Evolutionary conservation across 1,139 yeast species (phyloP), one percentile per base, ranked within the genome.

Genomic region (Nakaseomyces kungkrabaensis): DNA sequence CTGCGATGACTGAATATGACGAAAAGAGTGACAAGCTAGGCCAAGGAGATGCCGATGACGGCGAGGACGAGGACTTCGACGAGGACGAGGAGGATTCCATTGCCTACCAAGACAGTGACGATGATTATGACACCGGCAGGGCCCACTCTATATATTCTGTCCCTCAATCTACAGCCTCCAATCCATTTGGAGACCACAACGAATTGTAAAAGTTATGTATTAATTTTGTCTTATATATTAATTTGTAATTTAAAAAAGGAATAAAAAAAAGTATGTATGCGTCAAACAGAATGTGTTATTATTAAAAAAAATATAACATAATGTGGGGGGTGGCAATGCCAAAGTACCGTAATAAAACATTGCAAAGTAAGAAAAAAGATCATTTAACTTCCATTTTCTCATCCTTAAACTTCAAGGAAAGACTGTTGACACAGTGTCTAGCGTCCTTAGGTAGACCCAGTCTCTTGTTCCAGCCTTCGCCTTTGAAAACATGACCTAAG

Each of bases 401-500:
- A 4, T 38, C 27, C 48, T 68, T 71, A 59, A 89, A 85, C 61
- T 82, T 85, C 66, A 92, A 71, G 52, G 90, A 79, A 32, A 87
- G 73, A 52, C 96, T 85, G 68, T 92, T 92, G 26, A 90, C 97
- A 68, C 99, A 92, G 66, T 92, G 97, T 65, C 99, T 79, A 57
- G 79, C 92, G 66, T 90, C 92, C 0, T 96, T 88, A 6, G 97
- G 98, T 25, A 63, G 34, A 8, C 59, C 59, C 25, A 65, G 43
- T 36, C 53, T 42, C 10, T 81, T 85, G 43, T 77, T 71, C 72
- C 78, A 90, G 0, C 97, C 97, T 69, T 92, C 98, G n/a, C 96
- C 95, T 59, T 80, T 80, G 68, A 92, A 92, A 2, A 92, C 84
- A 68, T 92, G 98, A 1, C 98, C 98, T 58, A 92, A 70, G 68